These are phyloP conservation scores for Penicillium verhagenii DNA, from an alignment of 495 filamentous ascomycete species.

Conservation along the genomic window DNA sequence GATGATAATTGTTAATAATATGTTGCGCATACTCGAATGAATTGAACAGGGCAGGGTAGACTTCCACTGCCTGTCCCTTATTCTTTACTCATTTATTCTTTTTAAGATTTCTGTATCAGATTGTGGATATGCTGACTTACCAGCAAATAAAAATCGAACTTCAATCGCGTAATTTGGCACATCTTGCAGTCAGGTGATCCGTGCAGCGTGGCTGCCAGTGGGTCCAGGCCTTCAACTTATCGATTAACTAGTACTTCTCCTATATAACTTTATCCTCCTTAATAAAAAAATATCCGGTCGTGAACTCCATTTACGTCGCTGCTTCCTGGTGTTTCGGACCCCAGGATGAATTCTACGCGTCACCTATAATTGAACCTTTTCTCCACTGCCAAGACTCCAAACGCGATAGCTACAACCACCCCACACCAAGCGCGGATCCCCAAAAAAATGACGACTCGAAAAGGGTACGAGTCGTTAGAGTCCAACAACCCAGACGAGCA, in stretches of 20 bases:
- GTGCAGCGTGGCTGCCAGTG: no score
- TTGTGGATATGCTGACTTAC: no score
- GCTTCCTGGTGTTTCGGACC: neutral
- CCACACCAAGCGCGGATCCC: neutral
- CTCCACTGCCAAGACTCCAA: conserved; percentile 6
- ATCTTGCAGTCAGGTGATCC: neutral
- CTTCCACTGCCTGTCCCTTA: no score
- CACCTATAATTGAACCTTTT: neutral
- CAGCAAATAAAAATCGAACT: no score
- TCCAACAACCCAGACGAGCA: conserved; percentile 1
- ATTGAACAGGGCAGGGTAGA: no score
- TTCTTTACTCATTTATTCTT: no score
- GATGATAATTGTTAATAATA: neutral
- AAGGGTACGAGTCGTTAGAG: conserved; percentile 11
- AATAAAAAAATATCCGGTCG: neutral
- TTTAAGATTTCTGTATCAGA: no score
- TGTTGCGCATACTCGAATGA: no score
- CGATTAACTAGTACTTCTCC: neutral
- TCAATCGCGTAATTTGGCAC: neutral
- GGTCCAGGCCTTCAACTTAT: no score
- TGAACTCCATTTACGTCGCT: neutral
- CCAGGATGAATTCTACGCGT: conserved; percentile 2
- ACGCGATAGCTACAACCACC: conserved; percentile 11
- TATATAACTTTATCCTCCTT: neutral
- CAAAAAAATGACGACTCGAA: conserved; percentile 8